Evolutionary conservation across 1,284 basidiomycete genomes (phyloP).

Genomic region (Hemileia vastatrix): DNA sequence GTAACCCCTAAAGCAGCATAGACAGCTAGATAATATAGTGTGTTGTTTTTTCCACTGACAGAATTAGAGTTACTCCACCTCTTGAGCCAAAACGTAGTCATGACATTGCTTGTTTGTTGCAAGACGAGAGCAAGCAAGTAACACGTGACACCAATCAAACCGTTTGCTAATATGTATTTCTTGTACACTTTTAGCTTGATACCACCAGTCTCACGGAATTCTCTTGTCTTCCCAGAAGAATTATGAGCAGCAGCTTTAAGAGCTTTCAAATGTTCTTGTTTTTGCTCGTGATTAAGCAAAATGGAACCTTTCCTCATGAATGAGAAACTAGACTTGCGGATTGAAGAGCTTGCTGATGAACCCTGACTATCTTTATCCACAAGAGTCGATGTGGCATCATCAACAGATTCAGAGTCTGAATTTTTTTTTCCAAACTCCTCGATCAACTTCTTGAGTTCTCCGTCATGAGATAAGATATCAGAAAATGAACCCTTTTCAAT

Average conservation of each 20-base stretch:
- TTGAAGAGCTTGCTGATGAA: slow-evolving; percentile 31
- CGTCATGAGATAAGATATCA: slow-evolving; percentile 55
- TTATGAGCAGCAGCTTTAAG: slow-evolving; percentile 24
- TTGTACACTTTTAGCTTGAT: slow-evolving; percentile 70
- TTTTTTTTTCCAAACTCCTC: slow-evolving; percentile 49
- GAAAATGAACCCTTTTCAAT: slow-evolving; percentile 56
- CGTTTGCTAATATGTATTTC: slow-evolving; percentile 69
- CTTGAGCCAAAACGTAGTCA: slow-evolving; percentile 17
- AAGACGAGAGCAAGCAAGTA: not conserved
- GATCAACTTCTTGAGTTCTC: slow-evolving; percentile 70
- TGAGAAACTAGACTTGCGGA: slow-evolving; percentile 35
- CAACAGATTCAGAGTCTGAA: slow-evolving; percentile 37
- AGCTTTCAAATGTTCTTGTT: slow-evolving; percentile 23
- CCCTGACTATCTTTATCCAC: slow-evolving; percentile 35
- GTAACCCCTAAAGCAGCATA: slow-evolving; percentile 9
- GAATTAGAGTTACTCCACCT: slow-evolving; percentile 17
- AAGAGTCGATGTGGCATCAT: slow-evolving; percentile 37
- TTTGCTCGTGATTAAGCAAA: slow-evolving; percentile 27
- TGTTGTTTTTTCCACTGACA: not conserved
- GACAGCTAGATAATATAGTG: slow-evolving; percentile 14
- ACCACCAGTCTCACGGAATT: slow-evolving; percentile 69
- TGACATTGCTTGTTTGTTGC: slow-evolving; percentile 7
- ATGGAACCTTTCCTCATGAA: slow-evolving; percentile 26
- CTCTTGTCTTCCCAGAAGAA: slow-evolving; percentile 53
- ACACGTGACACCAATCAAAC: slow-evolving; percentile 53